Evolutionary conservation across 768 basidiomycete genomes (phyloP).

Genomic region (Termitomyces sp.): DNA sequence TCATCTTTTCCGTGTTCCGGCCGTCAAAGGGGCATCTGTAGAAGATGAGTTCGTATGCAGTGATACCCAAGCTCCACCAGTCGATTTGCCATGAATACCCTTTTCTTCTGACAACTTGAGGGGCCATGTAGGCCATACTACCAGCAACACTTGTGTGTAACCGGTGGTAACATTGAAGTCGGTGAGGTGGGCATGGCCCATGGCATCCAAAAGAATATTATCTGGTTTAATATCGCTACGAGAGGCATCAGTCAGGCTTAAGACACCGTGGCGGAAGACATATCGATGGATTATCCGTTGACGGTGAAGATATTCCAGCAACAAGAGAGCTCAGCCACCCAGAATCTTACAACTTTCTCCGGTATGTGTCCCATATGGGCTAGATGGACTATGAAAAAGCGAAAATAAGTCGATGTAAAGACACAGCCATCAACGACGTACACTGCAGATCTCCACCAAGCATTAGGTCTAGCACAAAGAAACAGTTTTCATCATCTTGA

Average conservation of each 20-base stretch:
- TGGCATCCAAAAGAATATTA: conserved; percentile 91
- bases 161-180: conserved; percentile 94
- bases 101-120: conserved; percentile 86
- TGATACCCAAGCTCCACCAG: conserved; percentile 95
- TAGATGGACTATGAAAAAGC: conserved; percentile 61
- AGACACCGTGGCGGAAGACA: conserved; percentile 16
- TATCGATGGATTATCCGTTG: conserved; percentile 95
- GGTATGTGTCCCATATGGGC: conserved; percentile 62
- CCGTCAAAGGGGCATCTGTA: conserved; percentile 85
- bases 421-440: conserved; percentile 35
- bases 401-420: not conserved
- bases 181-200: conserved; percentile 93
- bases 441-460: conserved; percentile 90
- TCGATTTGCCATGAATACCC: conserved; percentile 94
- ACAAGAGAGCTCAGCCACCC: conserved; percentile 82
- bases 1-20: conserved; percentile 84
- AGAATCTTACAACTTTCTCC: conserved; percentile 79
- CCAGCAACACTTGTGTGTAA: conserved; percentile 92
- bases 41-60: conserved; percentile 84
- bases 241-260: conserved; percentile 9
- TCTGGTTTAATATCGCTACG: conserved; percentile 93
- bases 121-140: conserved; percentile 99
- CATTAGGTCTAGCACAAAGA: conserved; percentile 97
- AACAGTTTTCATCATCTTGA: conserved; percentile 96
- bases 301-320: conserved; percentile 83